Evolutionary conservation across 129 eudicot genomes (phyloP), one percentile per base, ranked within the genome.

Genomic region (Saposhnikovia divaricata): DNA sequence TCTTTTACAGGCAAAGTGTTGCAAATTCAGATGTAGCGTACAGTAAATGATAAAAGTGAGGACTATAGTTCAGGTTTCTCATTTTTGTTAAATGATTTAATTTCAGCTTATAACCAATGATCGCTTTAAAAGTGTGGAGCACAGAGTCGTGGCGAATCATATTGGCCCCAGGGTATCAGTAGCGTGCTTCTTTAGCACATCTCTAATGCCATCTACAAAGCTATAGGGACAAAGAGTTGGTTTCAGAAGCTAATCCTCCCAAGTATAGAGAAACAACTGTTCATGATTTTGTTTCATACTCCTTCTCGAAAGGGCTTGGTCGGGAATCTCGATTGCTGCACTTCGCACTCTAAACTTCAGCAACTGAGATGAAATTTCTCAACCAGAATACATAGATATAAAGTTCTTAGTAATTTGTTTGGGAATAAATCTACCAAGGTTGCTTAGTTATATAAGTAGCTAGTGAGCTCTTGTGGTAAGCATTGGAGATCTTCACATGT

Each of bases 111-210:
- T 89, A 74, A 28, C 88, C 18, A 89, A 86, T 39, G 93, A 89
- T 78, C 87, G 74, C 40, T 84, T 86, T 42, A 83, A 57, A 53
- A 89, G 93, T 34, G 85, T 82, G 37, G 78, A 89, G 72, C 92
- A 89, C 43, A 82, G 88, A 79, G 93, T 89, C 3, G 4, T 82
- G 48, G 81, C 88, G 11, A 84, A 85, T 42, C 55, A 23, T 7
- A 66, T 34, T 1, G 91, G 93, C 5, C 88, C 93, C 18, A 79
- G 93, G 79, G 76, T 85, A 27, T 89, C 93, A 18, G 88, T 87
- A 39, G 89, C 93, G 43, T 83, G 86, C 79, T 89, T 89, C 70
- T 85, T 87, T 13, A 79, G 84, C 63, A 83, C 87, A 12, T 50
- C 77, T 31, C 61, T 69, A 15, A 37, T n/a, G 81, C 78, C 78